phyloP scores from a whole-genome alignment of 148 eudicot species.

The Persicaria maculosa region DNA sequence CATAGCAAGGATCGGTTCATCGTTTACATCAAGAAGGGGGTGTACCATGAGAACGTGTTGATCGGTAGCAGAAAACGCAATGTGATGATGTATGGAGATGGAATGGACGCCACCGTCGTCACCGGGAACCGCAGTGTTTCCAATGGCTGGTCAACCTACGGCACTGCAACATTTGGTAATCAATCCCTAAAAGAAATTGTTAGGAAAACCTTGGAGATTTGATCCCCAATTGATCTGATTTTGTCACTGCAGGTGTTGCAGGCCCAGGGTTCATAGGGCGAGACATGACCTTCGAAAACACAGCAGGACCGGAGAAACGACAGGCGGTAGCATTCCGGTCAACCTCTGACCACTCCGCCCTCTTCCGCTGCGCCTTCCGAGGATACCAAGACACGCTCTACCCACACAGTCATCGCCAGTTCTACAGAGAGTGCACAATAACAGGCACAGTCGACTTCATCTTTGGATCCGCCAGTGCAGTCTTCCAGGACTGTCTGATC shows the following conservation, averaged over 20 bases:
- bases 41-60: conserved; percentile 62
- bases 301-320: conserved; percentile 79
- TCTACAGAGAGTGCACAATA: conserved; percentile 55
- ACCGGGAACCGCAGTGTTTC: conserved; percentile 48
- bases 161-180: conserved; percentile 84
- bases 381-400: conserved; percentile 92
- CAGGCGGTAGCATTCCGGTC: conserved; percentile 86
- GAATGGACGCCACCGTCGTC: conserved; percentile 61
- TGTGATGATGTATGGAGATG: conserved; percentile 79
- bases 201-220: not conserved
- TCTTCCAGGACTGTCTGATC: conserved; percentile 69
- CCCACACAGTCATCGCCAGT: conserved; percentile 70
- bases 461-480: conserved; percentile 62
- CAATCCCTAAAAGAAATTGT: not conserved
- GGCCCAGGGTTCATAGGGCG: conserved; percentile 75
- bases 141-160: conserved; percentile 73
- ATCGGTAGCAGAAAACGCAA: conserved; percentile 61
- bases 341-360: conserved; percentile 66
- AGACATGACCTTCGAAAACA: conserved; percentile 78
- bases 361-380: conserved; percentile 56
- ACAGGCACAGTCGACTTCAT: conserved; percentile 46
- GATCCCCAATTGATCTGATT: not conserved
- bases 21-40: conserved; percentile 71
- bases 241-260: conserved; percentile 41
- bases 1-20: conserved; percentile 33